phyloP scores from a whole-genome alignment of 2,329 filamentous ascomycete genomes.

The Chrysosphaeria jannelii region DNA sequence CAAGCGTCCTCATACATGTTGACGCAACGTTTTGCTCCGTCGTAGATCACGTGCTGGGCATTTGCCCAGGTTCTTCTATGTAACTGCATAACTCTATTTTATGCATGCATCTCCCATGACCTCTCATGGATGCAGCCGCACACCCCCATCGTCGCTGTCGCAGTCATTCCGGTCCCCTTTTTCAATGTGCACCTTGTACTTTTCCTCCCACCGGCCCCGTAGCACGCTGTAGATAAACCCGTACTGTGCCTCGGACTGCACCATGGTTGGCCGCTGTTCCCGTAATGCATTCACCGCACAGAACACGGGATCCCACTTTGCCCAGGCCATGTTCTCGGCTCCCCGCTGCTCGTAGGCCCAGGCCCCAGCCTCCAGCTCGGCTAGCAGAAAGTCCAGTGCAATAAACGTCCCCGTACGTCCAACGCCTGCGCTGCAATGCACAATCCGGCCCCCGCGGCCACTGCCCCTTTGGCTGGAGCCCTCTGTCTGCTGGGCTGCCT shows the following conservation, averaged over 20 bases:
- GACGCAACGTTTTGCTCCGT: no score
- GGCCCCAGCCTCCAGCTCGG: constrained; percentile 48
- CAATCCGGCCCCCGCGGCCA: no score
- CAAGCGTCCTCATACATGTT: constrained; percentile 58
- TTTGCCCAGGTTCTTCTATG: no score
- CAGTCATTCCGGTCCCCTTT: no score
- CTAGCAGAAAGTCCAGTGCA: constrained; percentile 68
- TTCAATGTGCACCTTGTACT: no score
- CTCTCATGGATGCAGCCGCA: no score
- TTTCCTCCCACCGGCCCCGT: constrained; percentile 40
- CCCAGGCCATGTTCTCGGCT: background rate
- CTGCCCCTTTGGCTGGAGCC: no score
- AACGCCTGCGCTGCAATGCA: constrained; percentile 76
- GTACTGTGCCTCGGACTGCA: constrained; percentile 65
- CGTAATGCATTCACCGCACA: constrained; percentile 53
- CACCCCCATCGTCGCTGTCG: no score
- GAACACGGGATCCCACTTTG: constrained; percentile 19
- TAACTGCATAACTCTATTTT: no score
- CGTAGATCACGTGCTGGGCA: no score
- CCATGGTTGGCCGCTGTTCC: constrained; percentile 82
- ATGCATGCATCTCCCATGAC: no score
- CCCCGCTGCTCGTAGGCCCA: constrained; percentile 14
- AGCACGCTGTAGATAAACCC: constrained; percentile 71
- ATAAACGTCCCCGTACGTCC: constrained; percentile 90
- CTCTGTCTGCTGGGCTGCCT: constrained; percentile 19